These are phyloP conservation scores for Chondrostereum purpureum DNA, from an alignment of 1,284 basidiomycete species.

Conservation along the genomic window DNA sequence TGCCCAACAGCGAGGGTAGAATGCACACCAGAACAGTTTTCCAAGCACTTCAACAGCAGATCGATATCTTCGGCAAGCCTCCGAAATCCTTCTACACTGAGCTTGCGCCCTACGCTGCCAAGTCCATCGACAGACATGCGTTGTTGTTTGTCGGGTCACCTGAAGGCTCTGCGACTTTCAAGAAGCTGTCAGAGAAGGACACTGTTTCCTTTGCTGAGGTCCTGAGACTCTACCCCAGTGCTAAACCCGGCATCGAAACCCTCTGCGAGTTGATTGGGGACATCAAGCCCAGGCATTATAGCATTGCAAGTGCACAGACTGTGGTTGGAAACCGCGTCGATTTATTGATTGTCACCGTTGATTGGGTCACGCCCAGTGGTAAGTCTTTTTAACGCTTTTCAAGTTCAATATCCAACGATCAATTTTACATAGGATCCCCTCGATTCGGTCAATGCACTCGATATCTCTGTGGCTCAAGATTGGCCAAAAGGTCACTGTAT, in stretches of 20 bases:
- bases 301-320: conserved; percentile 92
- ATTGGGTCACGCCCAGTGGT: conserved; percentile 88
- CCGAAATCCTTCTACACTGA: conserved; percentile 94
- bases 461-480: conserved; percentile 82
- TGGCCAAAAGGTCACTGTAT: conserved; percentile 94
- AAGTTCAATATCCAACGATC: no score
- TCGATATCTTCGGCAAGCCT: conserved; percentile 94
- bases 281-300: conserved; percentile 97
- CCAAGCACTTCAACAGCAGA: conserved; percentile 93
- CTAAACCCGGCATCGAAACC: conserved; percentile 73
- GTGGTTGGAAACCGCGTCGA: conserved; percentile 94
- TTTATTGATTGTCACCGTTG: conserved; percentile 92
- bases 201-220: conserved; percentile 94
- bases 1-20: conserved; percentile 51
- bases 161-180: conserved; percentile 89
- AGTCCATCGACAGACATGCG: conserved; percentile 72
- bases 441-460: conserved; percentile 96
- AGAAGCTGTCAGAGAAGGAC: conserved; percentile 92
- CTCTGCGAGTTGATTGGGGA: conserved; percentile 88
- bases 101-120: conserved; percentile 73
- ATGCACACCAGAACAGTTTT: conserved; percentile 90
- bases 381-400: conserved; percentile 18
- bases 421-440: conserved; percentile 51
- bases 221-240: conserved; percentile 74
- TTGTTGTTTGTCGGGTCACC: conserved; percentile 91